Percentiles rank a stretch among this genome's conserved stretches.
phyloP scores from a whole-genome alignment of 345 rosid genomes.

The Lepidium sativum region DNA sequence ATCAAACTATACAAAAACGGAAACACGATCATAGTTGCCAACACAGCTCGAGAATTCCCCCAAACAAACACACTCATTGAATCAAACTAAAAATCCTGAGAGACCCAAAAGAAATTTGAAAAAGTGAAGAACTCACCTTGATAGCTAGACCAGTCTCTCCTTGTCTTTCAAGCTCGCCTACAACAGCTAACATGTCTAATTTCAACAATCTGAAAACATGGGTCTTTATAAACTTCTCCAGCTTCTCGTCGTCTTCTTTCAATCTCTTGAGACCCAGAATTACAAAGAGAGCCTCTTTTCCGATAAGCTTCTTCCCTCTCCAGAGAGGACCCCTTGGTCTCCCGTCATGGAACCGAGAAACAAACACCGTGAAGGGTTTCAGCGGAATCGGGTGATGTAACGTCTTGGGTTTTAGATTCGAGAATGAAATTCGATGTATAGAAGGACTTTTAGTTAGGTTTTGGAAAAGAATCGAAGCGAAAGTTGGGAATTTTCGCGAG shows the following conservation, averaged over 20 bases:
- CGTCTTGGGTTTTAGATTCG: slow-evolving; percentile 14
- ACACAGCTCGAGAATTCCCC: background rate
- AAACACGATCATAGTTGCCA: background rate
- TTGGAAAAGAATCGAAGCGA: slow-evolving; percentile 30
- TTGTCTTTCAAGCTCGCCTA: slow-evolving; percentile 82
- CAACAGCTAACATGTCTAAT: slow-evolving; percentile 69
- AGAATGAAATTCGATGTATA: slow-evolving; percentile 15
- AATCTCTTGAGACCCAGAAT: slow-evolving; percentile 69
- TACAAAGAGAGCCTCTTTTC: slow-evolving; percentile 80
- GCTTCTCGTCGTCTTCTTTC: slow-evolving; percentile 66
- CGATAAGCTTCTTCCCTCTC: slow-evolving; percentile 87
- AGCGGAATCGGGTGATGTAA: background rate
- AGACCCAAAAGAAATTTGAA: background rate
- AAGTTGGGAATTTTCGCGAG: slow-evolving; percentile 33
- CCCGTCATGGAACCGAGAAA: slow-evolving; percentile 67
- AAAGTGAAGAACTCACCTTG: slow-evolving; percentile 35
- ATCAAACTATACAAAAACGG: background rate
- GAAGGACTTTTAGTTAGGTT: slow-evolving; percentile 10
- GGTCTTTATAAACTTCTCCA: slow-evolving; percentile 51
- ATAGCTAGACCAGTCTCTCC: slow-evolving; percentile 60
- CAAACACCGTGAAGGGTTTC: slow-evolving; percentile 26
- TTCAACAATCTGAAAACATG: slow-evolving; percentile 79
- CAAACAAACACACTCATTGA: background rate
- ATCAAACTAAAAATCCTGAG: background rate
- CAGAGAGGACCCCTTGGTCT: slow-evolving; percentile 93